Percentiles rank a stretch among this genome's conserved stretches.
phyloP scores from a whole-genome alignment of 495 filamentous ascomycete species.

The Extremus antarcticus region DNA sequence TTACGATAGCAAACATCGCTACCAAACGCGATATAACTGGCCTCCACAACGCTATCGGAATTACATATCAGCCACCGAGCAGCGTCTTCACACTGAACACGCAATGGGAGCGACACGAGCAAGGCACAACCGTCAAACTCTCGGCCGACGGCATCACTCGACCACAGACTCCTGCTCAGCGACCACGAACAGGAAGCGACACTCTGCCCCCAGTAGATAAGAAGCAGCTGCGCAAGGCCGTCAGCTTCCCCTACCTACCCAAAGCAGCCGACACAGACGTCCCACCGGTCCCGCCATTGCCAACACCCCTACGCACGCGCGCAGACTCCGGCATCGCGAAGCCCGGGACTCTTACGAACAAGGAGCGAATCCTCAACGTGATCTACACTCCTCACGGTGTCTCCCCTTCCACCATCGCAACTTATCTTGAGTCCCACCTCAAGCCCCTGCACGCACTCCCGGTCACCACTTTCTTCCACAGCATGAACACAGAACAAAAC shows the following conservation, averaged over 20 bases:
- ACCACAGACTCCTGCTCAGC: background rate
- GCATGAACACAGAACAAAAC: conserved; percentile 47
- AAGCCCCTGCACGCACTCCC: conserved; percentile 47
- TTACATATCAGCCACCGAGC: conserved; percentile 53
- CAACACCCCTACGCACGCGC: background rate
- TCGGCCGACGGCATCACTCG: background rate
- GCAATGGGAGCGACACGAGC: conserved; percentile 11
- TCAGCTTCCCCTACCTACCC: background rate
- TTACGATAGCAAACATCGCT: conserved; percentile 53
- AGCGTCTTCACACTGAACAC: conserved; percentile 23
- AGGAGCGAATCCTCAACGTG: conserved; percentile 38
- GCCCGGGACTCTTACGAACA: conserved; percentile 13
- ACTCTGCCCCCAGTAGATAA: conserved; percentile 20
- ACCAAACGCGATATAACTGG: conserved; percentile 49
- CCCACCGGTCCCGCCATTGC: background rate
- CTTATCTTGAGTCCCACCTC: conserved; percentile 48
- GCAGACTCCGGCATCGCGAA: conserved; percentile 2
- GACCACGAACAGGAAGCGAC: background rate
- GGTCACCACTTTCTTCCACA: conserved; percentile 52
- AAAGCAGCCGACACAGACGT: background rate
- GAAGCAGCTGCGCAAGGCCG: conserved; percentile 10
- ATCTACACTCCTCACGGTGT: conserved; percentile 55
- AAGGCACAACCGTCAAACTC: conserved; percentile 1
- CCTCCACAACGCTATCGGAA: conserved; percentile 56
- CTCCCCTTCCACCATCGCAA: conserved; percentile 34